Conservation (phyloP, 2,329 filamentous ascomycete species). For the Cladophialophora carrionii region DNA sequence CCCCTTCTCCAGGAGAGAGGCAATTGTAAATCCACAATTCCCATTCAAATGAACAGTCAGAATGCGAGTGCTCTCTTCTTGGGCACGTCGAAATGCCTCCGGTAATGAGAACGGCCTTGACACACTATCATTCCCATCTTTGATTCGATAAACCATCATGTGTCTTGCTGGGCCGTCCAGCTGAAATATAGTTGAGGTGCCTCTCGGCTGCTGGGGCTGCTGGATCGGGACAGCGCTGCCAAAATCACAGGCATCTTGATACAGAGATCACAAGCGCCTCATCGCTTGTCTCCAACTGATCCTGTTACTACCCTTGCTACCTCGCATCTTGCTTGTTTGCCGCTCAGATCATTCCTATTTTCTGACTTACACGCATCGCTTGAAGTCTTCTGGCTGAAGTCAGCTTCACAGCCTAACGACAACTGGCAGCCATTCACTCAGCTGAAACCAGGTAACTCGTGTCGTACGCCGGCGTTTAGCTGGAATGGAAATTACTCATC, state of each 20-base stretch:
- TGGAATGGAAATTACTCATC: background rate
- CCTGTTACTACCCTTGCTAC: background rate
- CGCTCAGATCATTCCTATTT: background rate
- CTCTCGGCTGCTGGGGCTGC: no score
- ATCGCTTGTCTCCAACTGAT: background rate
- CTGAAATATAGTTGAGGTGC: no score
- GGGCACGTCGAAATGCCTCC: background rate
- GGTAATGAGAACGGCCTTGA: background rate
- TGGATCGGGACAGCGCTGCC: no score
- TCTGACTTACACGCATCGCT: background rate
- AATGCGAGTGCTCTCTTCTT: background rate
- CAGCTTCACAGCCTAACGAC: background rate
- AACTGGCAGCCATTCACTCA: no score
- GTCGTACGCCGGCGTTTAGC: background rate
- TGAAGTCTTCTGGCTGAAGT: background rate
- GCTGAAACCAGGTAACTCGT: no score
- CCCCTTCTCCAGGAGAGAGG: constrained; percentile 13
- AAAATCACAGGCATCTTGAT: no score
- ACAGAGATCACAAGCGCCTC: no score
- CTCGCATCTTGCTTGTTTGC: background rate
- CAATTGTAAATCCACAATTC: constrained; percentile 13
- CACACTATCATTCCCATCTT: background rate
- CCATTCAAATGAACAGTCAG: constrained; percentile 3
- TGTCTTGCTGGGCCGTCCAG: background rate
- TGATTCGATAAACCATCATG: background rate